Evolutionary conservation across 306 rosid species (phyloP), one percentile per base, ranked within the genome.

Genomic region (Coriaria nepalensis): DNA sequence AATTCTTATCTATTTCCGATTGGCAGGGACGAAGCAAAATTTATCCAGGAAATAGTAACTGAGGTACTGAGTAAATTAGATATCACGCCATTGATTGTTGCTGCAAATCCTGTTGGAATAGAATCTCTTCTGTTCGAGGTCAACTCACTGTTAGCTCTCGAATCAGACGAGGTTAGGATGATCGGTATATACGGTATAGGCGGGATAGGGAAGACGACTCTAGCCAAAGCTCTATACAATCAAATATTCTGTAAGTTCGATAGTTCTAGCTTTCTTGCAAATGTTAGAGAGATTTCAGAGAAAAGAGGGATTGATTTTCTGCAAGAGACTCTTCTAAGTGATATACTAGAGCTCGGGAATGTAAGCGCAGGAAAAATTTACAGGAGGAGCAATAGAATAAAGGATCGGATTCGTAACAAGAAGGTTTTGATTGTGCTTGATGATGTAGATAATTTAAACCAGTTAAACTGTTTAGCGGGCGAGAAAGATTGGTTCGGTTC

Each of bases 151-250:
- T 53, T 65, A 46, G 55, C 50, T 47, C 61, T 52, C 13, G 61
- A 39, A 10, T 35, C 29, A 20, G 29, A 60, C 46, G 66, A 66
- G 41, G 56, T 59, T 36, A 46, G 6, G 38, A 59, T 66, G 71
- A 50, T 66, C 0, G 71, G 71, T 20, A 20, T 20, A 20, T 3
- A 20, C 3, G 29, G 29, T 1, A 20, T 20, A 20, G 29, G 29
- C 29, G 35, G 54, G 57, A 33, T 35, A 65, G 40, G 71, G 71
- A 4, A 65, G 59, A 65, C 70, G 40, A 65, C 70, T 13, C 39
- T 65, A 38, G 64, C 55, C 5, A 57, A 57, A 45, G 70, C 65
- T 33, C 64, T 65, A 14, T 66, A 66, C 41, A 66, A 66, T 56
- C 7, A 45, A 15, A 10, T 58, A 2, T 46, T 36, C 32, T 13